phyloP scores from a whole-genome alignment of 306 rosid genomes.

The Crataegus laevigata region DNA sequence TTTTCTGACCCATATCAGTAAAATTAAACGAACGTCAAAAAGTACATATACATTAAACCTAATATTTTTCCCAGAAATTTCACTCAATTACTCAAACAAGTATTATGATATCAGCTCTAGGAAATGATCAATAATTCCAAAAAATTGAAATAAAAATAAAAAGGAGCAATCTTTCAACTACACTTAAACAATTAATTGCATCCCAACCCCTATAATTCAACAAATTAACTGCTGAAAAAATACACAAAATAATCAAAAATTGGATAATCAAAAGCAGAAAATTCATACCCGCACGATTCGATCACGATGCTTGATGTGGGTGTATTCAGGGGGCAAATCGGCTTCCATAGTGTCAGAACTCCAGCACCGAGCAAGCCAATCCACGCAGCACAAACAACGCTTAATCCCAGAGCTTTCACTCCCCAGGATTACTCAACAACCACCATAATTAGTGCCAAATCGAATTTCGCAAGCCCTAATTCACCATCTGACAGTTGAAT shows the following conservation, averaged over 20 bases:
- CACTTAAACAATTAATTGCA: background rate
- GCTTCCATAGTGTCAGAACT: conserved; percentile 56
- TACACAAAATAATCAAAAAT: background rate
- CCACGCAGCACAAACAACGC: conserved; percentile 46
- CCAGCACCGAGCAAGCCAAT: conserved; percentile 44
- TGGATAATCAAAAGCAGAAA: background rate
- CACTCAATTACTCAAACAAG: background rate
- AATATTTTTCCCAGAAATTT: background rate
- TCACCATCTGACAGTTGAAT: background rate
- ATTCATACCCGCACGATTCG: conserved; percentile 56
- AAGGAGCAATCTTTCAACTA: background rate
- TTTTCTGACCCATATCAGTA: background rate
- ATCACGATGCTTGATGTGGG: conserved; percentile 49
- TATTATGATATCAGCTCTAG: background rate
- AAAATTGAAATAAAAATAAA: background rate
- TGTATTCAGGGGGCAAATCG: conserved; percentile 42
- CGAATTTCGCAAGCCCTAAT: conserved; percentile 22
- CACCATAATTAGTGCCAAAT: background rate
- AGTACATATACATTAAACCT: background rate
- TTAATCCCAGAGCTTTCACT: conserved; percentile 38
- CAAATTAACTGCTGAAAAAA: background rate
- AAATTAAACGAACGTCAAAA: background rate
- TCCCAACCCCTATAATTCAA: background rate
- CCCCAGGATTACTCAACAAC: conserved; percentile 50
- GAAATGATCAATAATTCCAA: background rate